These are phyloP conservation scores for Galeopsis tetrahit DNA, from an alignment of 257 asterid species.

Conservation along the genomic window DNA sequence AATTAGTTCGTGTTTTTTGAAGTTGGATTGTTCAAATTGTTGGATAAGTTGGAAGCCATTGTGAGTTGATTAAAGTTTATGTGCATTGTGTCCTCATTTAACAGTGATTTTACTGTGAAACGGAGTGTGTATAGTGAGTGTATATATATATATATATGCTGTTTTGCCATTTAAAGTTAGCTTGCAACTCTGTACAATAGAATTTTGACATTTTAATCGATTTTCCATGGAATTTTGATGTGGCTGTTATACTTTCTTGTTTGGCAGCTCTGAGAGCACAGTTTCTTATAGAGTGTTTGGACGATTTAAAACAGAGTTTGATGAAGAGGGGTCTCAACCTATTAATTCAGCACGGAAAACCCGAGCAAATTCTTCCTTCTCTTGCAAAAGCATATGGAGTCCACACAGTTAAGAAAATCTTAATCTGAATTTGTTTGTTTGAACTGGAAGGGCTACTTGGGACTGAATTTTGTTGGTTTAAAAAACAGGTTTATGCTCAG, in stretches of 20 bases:
- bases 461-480: slow-evolving; percentile 18
- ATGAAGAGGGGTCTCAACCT: slow-evolving; percentile 78
- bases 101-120: not conserved
- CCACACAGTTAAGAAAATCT: slow-evolving; percentile 68
- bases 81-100: not conserved
- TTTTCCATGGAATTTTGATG: slow-evolving; percentile 32
- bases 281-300: slow-evolving; percentile 74
- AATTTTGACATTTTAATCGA: not conserved
- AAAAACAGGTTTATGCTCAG: slow-evolving; percentile 83
- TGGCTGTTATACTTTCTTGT: slow-evolving; percentile 28
- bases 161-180: too few relatives aligned
- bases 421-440: slow-evolving; percentile 21
- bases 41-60: not conserved
- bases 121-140: not conserved
- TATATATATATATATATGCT: too few relatives aligned
- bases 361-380: slow-evolving; percentile 81
- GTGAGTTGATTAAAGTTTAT: too few relatives aligned
- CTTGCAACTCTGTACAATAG: not conserved
- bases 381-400: slow-evolving; percentile 73
- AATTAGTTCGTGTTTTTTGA: not conserved
- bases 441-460: slow-evolving; percentile 1
- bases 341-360: slow-evolving; percentile 79
- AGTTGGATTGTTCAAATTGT: not conserved
- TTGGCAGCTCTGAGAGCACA: slow-evolving; percentile 84
- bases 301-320: slow-evolving; percentile 69